Conservation (phyloP, 1,284 basidiomycete species). For the Erythrobasidium hasegawianum region DNA sequence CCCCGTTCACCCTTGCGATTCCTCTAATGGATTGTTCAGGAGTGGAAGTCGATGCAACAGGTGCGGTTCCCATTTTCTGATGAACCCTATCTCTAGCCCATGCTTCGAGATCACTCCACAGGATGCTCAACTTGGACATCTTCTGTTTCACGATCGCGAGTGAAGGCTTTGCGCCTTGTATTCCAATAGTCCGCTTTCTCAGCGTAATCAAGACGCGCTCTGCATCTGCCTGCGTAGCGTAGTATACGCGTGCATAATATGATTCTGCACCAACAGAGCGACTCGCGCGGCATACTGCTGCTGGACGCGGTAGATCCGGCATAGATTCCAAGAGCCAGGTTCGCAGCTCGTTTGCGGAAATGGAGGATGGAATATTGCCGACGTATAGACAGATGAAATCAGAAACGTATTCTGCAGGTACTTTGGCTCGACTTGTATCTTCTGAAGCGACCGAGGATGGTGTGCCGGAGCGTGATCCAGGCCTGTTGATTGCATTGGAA, state of each 20-base stretch:
- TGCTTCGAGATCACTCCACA: background rate
- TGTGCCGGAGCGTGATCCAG: too few relatives aligned
- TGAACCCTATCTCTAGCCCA: background rate
- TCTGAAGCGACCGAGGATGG: too few relatives aligned
- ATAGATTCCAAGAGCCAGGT: slow-evolving; percentile 1
- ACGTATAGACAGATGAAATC: slow-evolving; percentile 16
- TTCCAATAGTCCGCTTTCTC: slow-evolving; percentile 1
- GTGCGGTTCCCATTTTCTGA: too few relatives aligned
- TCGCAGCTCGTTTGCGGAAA: slow-evolving; percentile 1
- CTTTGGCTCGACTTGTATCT: background rate
- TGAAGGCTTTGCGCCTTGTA: background rate
- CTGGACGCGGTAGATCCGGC: slow-evolving; percentile 5
- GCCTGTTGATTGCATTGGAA: background rate
- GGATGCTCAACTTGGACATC: background rate
- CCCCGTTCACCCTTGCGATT: too few relatives aligned
- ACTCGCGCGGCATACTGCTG: background rate
- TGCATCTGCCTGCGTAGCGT: background rate
- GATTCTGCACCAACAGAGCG: background rate
- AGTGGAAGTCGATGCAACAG: too few relatives aligned
- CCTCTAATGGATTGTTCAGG: too few relatives aligned
- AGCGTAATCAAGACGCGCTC: background rate
- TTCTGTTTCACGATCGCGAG: slow-evolving; percentile 1
- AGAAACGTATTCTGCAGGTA: background rate
- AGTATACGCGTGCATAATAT: slow-evolving; percentile 14
- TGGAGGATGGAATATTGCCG: slow-evolving; percentile 2